These are phyloP conservation scores for Aspergillus puulaauensis DNA, from an alignment of 2,329 filamentous ascomycete species.

Conservation along the genomic window DNA sequence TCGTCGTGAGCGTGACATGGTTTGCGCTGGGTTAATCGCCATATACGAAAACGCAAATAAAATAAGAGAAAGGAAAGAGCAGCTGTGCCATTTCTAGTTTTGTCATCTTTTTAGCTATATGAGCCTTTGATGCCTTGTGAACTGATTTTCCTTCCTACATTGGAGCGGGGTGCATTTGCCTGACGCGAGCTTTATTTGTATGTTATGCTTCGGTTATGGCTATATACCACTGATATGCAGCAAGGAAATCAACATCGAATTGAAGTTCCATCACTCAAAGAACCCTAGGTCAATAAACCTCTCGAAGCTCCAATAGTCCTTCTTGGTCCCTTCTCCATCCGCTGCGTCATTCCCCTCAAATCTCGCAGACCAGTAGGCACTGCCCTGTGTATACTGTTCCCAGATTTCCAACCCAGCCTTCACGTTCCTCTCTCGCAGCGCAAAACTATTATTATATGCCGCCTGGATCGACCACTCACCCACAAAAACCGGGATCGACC, in stretches of 20 bases:
- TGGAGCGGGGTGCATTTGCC: constrained; percentile 1
- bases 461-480: constrained; percentile 26
- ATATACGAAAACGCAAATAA: background rate
- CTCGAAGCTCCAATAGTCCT: constrained; percentile 5
- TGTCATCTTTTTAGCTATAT: background rate
- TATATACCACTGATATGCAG: constrained; percentile 7
- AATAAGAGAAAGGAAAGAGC: background rate
- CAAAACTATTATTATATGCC: constrained; percentile 16
- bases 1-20: constrained; percentile 52
- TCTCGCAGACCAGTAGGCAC: constrained; percentile 24
- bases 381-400: constrained; percentile 18
- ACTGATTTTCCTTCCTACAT: background rate
- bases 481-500: constrained; percentile 24
- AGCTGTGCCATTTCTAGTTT: constrained; percentile 5
- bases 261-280: background rate
- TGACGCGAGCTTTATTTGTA: background rate
- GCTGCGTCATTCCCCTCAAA: background rate
- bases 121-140: background rate
- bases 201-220: constrained; percentile 1
- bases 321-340: background rate
- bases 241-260: background rate
- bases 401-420: constrained; percentile 17
- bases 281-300: background rate
- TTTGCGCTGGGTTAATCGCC: constrained; percentile 35
- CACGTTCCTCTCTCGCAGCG: constrained; percentile 16